Percentiles rank a stretch among this genome's conserved stretches.
phyloP scores from a whole-genome alignment of 345 rosid genomes.

The Trapa incisa region DNA sequence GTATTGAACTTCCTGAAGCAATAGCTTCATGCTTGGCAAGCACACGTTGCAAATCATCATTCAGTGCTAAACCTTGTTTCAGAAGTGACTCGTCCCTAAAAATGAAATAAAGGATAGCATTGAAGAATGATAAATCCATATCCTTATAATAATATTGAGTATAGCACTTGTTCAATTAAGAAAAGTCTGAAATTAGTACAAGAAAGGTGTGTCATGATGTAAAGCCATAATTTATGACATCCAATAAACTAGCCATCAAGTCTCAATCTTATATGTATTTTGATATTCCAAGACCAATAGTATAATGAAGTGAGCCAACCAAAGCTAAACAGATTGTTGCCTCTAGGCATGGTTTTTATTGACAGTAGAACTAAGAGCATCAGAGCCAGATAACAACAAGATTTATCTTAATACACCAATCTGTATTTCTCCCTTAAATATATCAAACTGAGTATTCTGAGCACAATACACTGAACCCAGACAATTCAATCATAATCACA shows the following conservation, averaged over 20 bases:
- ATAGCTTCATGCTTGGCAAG: conserved; percentile 80
- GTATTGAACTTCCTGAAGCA: conserved; percentile 52
- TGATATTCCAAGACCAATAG: neutral
- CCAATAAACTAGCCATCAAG: neutral
- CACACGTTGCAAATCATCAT: conserved; percentile 94
- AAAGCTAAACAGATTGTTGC: neutral
- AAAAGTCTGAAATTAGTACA: neutral
- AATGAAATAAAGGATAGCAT: neutral
- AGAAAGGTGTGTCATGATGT: neutral
- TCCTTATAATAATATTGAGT: neutral
- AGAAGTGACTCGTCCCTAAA: conserved; percentile 89
- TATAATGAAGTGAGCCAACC: neutral
- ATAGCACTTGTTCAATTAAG: neutral
- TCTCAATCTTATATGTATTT: neutral
- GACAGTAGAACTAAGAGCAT: neutral
- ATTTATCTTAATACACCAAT: neutral
- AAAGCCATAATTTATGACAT: neutral
- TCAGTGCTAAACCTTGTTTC: conserved; percentile 80
- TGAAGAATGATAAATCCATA: neutral
- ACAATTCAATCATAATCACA: neutral
- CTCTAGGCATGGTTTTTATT: neutral
- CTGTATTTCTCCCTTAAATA: neutral
- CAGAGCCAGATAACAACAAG: neutral
- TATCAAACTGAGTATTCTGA: neutral
- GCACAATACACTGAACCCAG: neutral